Evolutionary conservation across 2,329 filamentous ascomycete genomes (phyloP), one percentile per base, ranked within the genome.

Genomic region (Talaromyces sp.): DNA sequence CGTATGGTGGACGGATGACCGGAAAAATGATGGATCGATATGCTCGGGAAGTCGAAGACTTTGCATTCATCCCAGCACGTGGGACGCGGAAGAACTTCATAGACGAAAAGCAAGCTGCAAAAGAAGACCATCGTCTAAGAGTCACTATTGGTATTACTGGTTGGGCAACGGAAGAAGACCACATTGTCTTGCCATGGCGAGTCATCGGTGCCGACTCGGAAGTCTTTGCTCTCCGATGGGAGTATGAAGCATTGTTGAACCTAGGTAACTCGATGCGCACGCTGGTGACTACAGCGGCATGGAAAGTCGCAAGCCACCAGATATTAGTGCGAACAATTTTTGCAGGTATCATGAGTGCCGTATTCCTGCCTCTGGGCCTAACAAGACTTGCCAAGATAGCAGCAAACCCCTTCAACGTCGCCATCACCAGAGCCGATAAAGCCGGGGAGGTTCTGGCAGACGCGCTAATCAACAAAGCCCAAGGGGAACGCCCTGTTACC

Each of bases 21-120:
- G 86, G 88, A 58, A 88, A 92, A 72, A 91, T 93, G 82, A 90
- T 97, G 82, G 91, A 96, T 65, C 82, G 88, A n/a, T 96, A 96
- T 72, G 85, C 89, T 11, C 87, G 87, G 67, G 92, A 96, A 65
- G 88, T 98, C 17, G 87, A 91, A 68, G 93, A 98, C 70, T 96
- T 97, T 74, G 91, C 86, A 0, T 91, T 98, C 68, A 76, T 96
- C 11, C 90, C 92, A 0, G 80, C 96, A 17, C 85, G 86, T 58
- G 83, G 84, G 15, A 71, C 77, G 15, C 72, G 71, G 52, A 69
- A 86, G 64, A 72, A 81, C 60, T 72, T 86, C 1, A 69, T 72
- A 44, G 71, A 78, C 42, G 73, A 74, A 30, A 73, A 65, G 13
- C 71, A 79, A 62, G 76, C 76, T 15, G 75, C 76, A 5, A 67